These are phyloP conservation scores for Xylariaceae sp. DNA, from an alignment of 2,329 filamentous ascomycete genomes.

Conservation along the genomic window DNA sequence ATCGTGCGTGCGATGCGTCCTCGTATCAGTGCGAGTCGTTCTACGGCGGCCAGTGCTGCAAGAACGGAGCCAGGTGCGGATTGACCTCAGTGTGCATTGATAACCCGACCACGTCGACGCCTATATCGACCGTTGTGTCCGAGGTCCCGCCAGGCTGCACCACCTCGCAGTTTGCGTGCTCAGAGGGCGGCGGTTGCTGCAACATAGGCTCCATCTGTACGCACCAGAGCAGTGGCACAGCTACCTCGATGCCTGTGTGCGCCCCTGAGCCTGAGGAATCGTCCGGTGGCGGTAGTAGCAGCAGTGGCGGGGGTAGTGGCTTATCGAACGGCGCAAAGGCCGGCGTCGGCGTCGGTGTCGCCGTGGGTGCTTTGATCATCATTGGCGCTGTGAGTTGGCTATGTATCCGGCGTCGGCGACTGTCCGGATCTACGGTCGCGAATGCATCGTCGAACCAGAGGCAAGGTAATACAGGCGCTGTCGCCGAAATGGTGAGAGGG, in stretches of 20 bases:
- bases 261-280: constrained; percentile 28
- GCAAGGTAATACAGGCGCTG: background rate
- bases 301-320: constrained; percentile 24
- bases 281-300: constrained; percentile 6
- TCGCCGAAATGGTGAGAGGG: background rate
- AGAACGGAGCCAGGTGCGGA: constrained; percentile 40
- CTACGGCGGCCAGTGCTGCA: constrained; percentile 48
- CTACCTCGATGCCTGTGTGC: constrained; percentile 32
- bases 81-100: constrained; percentile 34
- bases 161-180: constrained; percentile 41
- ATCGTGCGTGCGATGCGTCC: constrained; percentile 26
- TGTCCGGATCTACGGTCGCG: background rate
- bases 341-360: constrained; percentile 51
- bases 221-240: constrained; percentile 35
- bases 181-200: constrained; percentile 46
- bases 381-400: constrained; percentile 44
- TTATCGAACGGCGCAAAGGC: constrained; percentile 44
- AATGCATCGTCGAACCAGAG: constrained; percentile 12
- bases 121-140: constrained; percentile 30
- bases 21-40: constrained; percentile 40
- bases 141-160: constrained; percentile 41
- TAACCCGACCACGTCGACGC: constrained; percentile 16
- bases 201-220: constrained; percentile 34
- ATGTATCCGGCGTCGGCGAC: constrained; percentile 37
- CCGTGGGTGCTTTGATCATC: constrained; percentile 39